Conservation (phyloP, 2,329 filamentous ascomycete genomes). For the Stemphylium lycopersici region DNA sequence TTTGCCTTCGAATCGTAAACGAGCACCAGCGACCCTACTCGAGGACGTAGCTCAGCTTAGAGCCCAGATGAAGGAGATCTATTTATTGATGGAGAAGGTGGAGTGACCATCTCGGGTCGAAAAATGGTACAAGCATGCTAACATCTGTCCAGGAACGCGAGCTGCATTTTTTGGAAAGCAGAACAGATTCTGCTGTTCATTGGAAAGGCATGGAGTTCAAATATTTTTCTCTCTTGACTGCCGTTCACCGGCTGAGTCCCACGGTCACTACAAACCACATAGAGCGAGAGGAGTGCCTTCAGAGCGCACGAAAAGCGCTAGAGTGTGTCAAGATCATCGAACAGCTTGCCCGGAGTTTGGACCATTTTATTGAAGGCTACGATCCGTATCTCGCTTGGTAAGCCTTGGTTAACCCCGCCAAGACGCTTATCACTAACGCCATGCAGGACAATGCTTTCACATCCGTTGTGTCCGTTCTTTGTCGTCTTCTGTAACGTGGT, state of each 20-base stretch:
- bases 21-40: constrained; percentile 17
- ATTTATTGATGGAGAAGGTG: constrained; percentile 32
- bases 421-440: constrained; percentile 9
- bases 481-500: constrained; percentile 48
- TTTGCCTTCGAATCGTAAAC: constrained; percentile 22
- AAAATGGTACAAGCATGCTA: not conserved
- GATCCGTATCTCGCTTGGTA: constrained; percentile 41
- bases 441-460: constrained; percentile 42
- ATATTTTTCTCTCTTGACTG: constrained; percentile 40
- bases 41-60: constrained; percentile 31
- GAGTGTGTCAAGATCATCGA: constrained; percentile 36
- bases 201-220: constrained; percentile 44
- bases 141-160: constrained; percentile 25
- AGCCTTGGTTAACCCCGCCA: not conserved
- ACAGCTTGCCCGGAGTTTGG: constrained; percentile 26
- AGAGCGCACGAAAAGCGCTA: constrained; percentile 41
- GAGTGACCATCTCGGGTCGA: not conserved
- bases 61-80: constrained; percentile 31
- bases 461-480: constrained; percentile 44
- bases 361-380: constrained; percentile 39
- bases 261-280: constrained; percentile 33
- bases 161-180: constrained; percentile 22
- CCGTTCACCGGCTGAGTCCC: constrained; percentile 41
- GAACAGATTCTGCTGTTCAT: constrained; percentile 33
- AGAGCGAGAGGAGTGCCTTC: constrained; percentile 41